A percentile compares a stretch with the other conserved stretches of the same genome.
phyloP scores from a whole-genome alignment of 169 alveolate species.

The Plasmodium ovale region DNA sequence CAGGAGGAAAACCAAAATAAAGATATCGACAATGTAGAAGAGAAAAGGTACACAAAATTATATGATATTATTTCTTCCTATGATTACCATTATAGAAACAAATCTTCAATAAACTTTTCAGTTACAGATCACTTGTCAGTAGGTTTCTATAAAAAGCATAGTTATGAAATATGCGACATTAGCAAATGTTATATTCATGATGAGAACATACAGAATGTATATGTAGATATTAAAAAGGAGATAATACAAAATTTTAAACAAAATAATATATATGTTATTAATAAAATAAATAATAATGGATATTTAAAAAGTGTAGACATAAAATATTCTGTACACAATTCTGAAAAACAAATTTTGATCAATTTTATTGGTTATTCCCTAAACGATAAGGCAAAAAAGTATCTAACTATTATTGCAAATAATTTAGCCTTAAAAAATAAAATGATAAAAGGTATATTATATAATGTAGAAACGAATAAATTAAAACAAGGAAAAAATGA shows the following conservation, averaged over 20 bases:
- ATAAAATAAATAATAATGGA: slow-evolving; percentile 76
- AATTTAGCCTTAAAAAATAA: slow-evolving; percentile 38
- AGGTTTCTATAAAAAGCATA: slow-evolving; percentile 52
- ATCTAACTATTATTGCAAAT: slow-evolving; percentile 32
- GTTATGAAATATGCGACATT: slow-evolving; percentile 75
- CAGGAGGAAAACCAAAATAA: background rate
- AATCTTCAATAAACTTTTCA: slow-evolving; percentile 62
- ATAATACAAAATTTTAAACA: slow-evolving; percentile 57
- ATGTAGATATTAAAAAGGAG: slow-evolving; percentile 67
- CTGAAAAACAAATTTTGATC: slow-evolving; percentile 56
- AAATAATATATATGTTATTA: slow-evolving; percentile 69
- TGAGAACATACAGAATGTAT: slow-evolving; percentile 56
- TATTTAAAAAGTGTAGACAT: slow-evolving; percentile 72
- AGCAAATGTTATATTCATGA: slow-evolving; percentile 69
- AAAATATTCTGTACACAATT: slow-evolving; percentile 22
- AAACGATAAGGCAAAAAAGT: slow-evolving; percentile 34
- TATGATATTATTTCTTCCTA: slow-evolving; percentile 54
- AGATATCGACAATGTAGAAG: background rate
- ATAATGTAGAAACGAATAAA: slow-evolving; percentile 68
- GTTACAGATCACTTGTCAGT: slow-evolving; percentile 56
- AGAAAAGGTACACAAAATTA: slow-evolving; percentile 13
- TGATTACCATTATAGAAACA: slow-evolving; percentile 71
- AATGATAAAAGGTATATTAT: slow-evolving; percentile 58
- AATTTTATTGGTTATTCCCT: slow-evolving; percentile 54
- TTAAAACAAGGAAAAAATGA: slow-evolving; percentile 69